These are phyloP conservation scores for Aspergillus amoenus DNA, from an alignment of 2,329 filamentous ascomycete species.

Conservation along the genomic window DNA sequence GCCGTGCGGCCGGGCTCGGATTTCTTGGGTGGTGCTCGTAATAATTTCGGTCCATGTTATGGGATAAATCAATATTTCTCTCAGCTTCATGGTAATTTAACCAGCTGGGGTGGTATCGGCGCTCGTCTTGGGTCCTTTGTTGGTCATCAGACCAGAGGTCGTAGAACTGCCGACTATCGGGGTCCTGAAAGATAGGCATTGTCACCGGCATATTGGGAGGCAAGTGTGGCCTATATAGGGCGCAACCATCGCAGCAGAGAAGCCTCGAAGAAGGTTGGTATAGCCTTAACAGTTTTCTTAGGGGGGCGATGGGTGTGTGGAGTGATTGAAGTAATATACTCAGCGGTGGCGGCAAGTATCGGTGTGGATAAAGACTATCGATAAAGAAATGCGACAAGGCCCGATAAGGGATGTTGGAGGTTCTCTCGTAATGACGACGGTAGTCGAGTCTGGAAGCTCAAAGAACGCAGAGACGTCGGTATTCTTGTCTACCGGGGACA, in stretches of 20 bases:
- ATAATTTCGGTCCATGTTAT: constrained; percentile 16
- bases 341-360: constrained; percentile 11
- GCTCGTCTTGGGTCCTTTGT: constrained; percentile 13
- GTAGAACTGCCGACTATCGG: constrained; percentile 31
- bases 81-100: constrained; percentile 13
- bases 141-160: constrained; percentile 27
- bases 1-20: constrained; percentile 20
- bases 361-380: background rate
- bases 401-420: background rate
- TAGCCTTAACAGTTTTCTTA: background rate
- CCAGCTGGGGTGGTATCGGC: constrained; percentile 13
- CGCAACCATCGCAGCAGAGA: constrained; percentile 27
- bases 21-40: constrained; percentile 16
- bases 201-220: constrained; percentile 19
- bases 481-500: constrained; percentile 13
- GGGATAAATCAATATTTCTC: constrained; percentile 10
- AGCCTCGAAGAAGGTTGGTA: background rate
- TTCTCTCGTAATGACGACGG: background rate
- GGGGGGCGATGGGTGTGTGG: background rate
- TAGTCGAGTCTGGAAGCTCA: background rate
- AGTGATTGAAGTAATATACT: background rate
- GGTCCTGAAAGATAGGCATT: constrained; percentile 38
- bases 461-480: background rate
- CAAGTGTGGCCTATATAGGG: constrained; percentile 16
- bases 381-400: background rate